Base-by-base conservation (phyloP, 441 rosid species). In the Aleurites moluccanus region DNA sequence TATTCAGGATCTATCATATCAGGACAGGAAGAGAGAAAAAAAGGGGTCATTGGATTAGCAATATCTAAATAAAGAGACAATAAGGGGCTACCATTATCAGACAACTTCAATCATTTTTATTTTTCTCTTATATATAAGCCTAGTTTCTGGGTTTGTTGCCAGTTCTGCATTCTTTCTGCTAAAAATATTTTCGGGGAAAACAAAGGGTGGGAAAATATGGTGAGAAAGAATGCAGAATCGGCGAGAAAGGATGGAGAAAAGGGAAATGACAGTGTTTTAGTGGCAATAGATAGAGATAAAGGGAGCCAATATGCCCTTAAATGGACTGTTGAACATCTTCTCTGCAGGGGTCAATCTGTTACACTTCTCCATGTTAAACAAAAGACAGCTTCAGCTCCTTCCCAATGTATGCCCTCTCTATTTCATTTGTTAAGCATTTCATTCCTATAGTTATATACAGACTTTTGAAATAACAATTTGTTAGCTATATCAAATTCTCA, bases 211-310 rank as follows among this genome's bases (percentile, higher is more conserved):
- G 23, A 69, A 69, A 45, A 53, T 14, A 78, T 84, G 83, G 70
- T 56, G 0, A 79, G 82, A 78, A 81, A 80, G 77, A 67, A 75
- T 53, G 76, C 69, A 68, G 69, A 79, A 59, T 35, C 28, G 16
- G 60, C 60, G 1, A 76, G 78, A 69, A 80, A 76, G 71, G 67
- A 67, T 33, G 69, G 67, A 62, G 64, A 78, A 40, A 73, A 57
- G 64, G 75, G 68, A 62, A 89, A 83, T 0, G 84, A 80, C 14
- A 77, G 25, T 15, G 77, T 89, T 13, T 92, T 82, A 5, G 93
- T 93, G 77, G 97, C 94, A 1, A 78, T 93, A 21, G 99, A 95
- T 86, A 83, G 84, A 72, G 97, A 88, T 81, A 95, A 89, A 78
- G 88, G 87, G 23, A 90, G 99, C 87, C 98, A 93, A 70, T 74